Conservation (phyloP, 148 eudicot species). For the Vaccinium darrowii region DNA sequence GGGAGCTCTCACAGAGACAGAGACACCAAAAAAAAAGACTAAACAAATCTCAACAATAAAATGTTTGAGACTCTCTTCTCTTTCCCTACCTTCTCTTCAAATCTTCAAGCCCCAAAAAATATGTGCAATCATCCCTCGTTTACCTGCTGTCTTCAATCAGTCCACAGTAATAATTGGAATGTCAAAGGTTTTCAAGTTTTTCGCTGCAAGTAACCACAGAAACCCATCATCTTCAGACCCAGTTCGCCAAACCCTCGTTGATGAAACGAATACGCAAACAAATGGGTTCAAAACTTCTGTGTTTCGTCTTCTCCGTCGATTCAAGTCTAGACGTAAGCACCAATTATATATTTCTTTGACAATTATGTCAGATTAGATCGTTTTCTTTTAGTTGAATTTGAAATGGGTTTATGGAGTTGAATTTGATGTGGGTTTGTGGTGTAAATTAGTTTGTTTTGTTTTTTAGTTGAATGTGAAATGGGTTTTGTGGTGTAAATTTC, state of each 20-base stretch:
- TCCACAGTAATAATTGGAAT: conserved; percentile 21
- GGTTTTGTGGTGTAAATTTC: conserved; percentile 8
- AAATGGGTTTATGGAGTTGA: neutral
- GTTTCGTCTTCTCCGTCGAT: conserved; percentile 14
- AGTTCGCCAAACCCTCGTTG: conserved; percentile 26
- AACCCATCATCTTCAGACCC: conserved; percentile 25
- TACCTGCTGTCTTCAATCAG: neutral
- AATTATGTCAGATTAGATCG: neutral
- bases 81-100: conserved; percentile 26
- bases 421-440: neutral
- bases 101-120: conserved; percentile 18
- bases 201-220: neutral
- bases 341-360: neutral
- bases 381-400: neutral
- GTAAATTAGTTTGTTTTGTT: neutral
- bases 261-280: neutral
- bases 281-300: conserved; percentile 23
- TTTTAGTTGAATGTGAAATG: neutral
- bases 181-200: conserved; percentile 16
- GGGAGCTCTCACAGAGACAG: conserved; percentile 4
- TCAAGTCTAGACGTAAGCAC: conserved; percentile 29
- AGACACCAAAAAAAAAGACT: neutral
- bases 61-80: no score
- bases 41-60: no score
- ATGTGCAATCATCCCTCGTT: neutral